Evolutionary conservation across 2,329 filamentous ascomycete species (phyloP).

Genomic region (Aspergillus sp.): DNA sequence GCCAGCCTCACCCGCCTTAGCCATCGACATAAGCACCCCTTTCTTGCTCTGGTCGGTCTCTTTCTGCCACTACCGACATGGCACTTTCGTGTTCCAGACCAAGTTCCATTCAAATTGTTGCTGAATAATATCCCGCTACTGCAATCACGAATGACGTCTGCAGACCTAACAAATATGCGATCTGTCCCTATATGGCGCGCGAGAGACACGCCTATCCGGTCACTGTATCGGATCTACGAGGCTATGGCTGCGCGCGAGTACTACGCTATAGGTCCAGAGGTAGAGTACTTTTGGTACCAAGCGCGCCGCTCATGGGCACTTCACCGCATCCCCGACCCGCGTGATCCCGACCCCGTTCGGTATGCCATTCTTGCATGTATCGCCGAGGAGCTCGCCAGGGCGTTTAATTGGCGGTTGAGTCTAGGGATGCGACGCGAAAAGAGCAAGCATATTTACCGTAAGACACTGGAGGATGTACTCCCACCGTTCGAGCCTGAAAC

Average conservation of each 20-base stretch:
- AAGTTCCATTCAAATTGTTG: constrained; percentile 1
- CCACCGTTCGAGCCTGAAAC: constrained; percentile 17
- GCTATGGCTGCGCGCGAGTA: constrained; percentile 15
- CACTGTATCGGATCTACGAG: constrained; percentile 23
- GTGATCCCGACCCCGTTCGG: constrained; percentile 21
- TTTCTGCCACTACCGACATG: constrained; percentile 15
- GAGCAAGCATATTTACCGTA: constrained; percentile 18
- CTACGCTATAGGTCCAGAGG: constrained; percentile 13
- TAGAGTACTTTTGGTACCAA: constrained; percentile 24
- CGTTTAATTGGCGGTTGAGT: constrained; percentile 23
- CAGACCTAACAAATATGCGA: constrained; percentile 1
- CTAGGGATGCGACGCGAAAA: constrained; percentile 18
- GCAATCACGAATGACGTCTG: background rate
- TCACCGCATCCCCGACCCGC: constrained; percentile 19
- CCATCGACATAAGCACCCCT: constrained; percentile 10
- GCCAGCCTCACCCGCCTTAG: constrained; percentile 9
- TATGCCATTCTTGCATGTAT: constrained; percentile 24
- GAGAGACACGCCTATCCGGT: constrained; percentile 19
- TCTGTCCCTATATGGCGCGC: constrained; percentile 16
- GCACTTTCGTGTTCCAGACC: constrained; percentile 10
- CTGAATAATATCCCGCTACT: constrained; percentile 2
- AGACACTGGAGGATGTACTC: constrained; percentile 14
- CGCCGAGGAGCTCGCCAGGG: constrained; percentile 15
- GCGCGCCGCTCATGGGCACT: constrained; percentile 12
- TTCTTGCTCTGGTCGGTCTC: constrained; percentile 13